A percentile compares a stretch with the other conserved stretches of the same genome.
These are phyloP conservation scores for Ulota crispa DNA, from an alignment of 225 moss, liverwort and hornwort species.

Conservation along the genomic window DNA sequence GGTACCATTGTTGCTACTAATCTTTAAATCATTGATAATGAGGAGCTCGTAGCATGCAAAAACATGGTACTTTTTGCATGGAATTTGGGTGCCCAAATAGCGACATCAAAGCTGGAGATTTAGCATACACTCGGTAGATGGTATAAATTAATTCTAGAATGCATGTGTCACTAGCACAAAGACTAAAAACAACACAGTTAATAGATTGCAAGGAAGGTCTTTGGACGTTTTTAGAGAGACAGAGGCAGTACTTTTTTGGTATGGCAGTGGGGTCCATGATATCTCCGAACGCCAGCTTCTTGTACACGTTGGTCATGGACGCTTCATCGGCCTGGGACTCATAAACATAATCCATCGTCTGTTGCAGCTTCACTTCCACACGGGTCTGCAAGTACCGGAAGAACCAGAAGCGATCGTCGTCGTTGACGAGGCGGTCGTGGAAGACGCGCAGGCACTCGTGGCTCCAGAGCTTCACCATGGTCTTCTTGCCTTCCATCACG, in stretches of 20 bases:
- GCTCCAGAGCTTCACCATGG: constrained; percentile 72
- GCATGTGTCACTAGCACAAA: too few relatives aligned
- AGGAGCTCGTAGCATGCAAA: too few relatives aligned
- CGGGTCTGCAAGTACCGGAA: constrained; percentile 49
- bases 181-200: too few relatives aligned
- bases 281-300: constrained; percentile 73
- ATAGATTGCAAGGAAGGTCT: too few relatives aligned
- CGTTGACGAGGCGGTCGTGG: constrained; percentile 69
- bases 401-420: constrained; percentile 75
- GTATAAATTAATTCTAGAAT: too few relatives aligned
- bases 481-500: constrained; percentile 73
- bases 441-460: constrained; percentile 82
- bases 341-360: constrained; percentile 54
- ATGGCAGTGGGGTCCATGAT: constrained; percentile 76
- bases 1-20: too few relatives aligned
- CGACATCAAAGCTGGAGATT: too few relatives aligned
- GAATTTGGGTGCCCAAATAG: too few relatives aligned
- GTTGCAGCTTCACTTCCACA: constrained; percentile 50
- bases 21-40: too few relatives aligned
- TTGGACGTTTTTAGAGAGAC: too few relatives aligned
- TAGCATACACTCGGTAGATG: too few relatives aligned
- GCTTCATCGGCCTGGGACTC: constrained; percentile 44
- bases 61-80: too few relatives aligned
- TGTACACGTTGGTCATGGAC: constrained; percentile 53
- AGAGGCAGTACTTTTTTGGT: constrained; percentile 80